Evolutionary conservation across 192 early-diverging fungal species (phyloP).

Genomic region (Coemansia brasiliensis): DNA sequence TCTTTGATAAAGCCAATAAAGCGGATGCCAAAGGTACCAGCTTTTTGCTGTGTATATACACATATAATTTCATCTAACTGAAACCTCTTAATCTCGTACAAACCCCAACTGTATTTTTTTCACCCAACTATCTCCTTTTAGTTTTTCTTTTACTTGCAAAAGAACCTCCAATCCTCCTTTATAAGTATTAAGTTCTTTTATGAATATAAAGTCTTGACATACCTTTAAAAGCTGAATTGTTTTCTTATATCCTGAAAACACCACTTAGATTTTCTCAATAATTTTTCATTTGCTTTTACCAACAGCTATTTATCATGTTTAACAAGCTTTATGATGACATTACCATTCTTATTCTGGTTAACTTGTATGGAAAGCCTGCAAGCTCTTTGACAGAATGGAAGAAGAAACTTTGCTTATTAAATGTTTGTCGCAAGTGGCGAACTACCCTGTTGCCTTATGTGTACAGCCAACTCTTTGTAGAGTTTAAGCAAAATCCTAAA

Average conservation of each 20-base stretch:
- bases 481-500: background rate
- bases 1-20: no score
- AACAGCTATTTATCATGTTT: background rate
- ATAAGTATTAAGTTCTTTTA: no score
- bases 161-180: no score
- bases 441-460: background rate
- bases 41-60: slow-evolving; percentile 76
- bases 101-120: background rate
- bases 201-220: no score
- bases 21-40: no score
- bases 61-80: slow-evolving; percentile 27
- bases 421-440: slow-evolving; percentile 2
- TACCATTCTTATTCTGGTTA: background rate
- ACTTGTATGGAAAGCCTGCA: background rate
- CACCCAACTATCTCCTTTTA: slow-evolving; percentile 1
- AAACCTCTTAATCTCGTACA: background rate
- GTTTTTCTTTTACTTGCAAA: no score
- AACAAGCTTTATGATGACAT: background rate
- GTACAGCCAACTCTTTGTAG: background rate
- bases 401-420: background rate
- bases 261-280: no score
- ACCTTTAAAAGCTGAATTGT: no score
- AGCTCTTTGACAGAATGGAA: background rate
- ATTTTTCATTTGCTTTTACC: background rate
- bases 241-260: no score